Conservation (phyloP, 108 stramenopile genomes). For the Thalassiosira profunda region DNA sequence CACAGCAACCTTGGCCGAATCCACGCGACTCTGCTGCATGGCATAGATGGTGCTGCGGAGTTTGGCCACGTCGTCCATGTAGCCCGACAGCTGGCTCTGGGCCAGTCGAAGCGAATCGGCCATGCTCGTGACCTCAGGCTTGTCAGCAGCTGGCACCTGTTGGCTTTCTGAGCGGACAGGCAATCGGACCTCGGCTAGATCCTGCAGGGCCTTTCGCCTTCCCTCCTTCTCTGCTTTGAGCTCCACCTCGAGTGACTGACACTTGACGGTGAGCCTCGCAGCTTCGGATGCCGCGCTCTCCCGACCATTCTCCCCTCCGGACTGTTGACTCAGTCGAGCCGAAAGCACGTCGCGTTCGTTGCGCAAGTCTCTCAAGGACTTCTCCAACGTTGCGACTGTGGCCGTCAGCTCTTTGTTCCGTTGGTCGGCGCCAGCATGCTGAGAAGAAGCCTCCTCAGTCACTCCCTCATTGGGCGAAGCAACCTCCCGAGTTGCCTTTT, state of each 20-base stretch:
- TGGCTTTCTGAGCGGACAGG: too few relatives aligned
- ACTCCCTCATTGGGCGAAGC: too few relatives aligned
- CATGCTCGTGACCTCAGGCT: slow-evolving; percentile 3
- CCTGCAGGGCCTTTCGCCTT: neutral
- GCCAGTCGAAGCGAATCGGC: slow-evolving; percentile 2
- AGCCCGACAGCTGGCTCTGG: neutral
- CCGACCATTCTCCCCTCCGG: too few relatives aligned
- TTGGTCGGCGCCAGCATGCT: neutral
- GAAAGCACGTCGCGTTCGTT: slow-evolving; percentile 11
- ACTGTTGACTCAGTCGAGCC: neutral
- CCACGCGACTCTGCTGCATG: neutral
- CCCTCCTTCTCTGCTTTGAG: neutral
- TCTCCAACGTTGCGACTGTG: neutral
- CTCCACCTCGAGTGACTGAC: slow-evolving; percentile 17
- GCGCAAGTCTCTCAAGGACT: neutral
- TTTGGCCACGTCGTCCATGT: slow-evolving; percentile 16
- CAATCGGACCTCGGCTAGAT: neutral
- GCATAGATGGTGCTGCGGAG: slow-evolving; percentile 4
- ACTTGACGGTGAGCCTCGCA: neutral
- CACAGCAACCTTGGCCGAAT: slow-evolving; percentile 12
- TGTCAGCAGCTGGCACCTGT: too few relatives aligned
- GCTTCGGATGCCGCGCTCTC: neutral
- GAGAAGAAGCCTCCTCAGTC: too few relatives aligned
- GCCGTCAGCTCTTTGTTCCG: neutral
- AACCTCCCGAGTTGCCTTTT: too few relatives aligned